Percentiles rank a stretch among this genome's conserved stretches.
These are phyloP conservation scores for Ramichloridium luteum DNA, from an alignment of 2,329 filamentous ascomycete genomes.

Conservation along the genomic window DNA sequence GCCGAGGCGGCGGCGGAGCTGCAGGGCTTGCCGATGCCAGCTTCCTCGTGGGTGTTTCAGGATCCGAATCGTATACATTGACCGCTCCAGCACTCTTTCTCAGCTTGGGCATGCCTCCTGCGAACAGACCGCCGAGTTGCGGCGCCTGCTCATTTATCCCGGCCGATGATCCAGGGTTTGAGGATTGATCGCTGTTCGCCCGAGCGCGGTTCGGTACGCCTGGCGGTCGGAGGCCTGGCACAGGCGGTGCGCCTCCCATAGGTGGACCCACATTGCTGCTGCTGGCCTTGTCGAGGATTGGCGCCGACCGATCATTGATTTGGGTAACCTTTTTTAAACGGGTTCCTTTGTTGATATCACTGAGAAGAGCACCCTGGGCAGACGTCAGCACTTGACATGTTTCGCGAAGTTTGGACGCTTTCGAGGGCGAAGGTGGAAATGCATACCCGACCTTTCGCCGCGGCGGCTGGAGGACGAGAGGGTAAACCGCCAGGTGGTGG, in stretches of 20 bases:
- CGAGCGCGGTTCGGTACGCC: slow-evolving; percentile 57
- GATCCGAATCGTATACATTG: slow-evolving; percentile 55
- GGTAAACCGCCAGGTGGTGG: slow-evolving; percentile 46
- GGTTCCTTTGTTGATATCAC: slow-evolving; percentile 74
- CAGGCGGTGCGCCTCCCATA: slow-evolving; percentile 64
- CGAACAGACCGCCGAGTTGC: slow-evolving; percentile 78
- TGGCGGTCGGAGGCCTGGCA: slow-evolving; percentile 65
- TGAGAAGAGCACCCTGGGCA: slow-evolving; percentile 65
- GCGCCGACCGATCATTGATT: slow-evolving; percentile 86
- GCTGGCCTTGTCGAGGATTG: slow-evolving; percentile 46
- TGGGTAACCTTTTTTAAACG: slow-evolving; percentile 67
- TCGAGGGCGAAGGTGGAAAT: too few species aligned
- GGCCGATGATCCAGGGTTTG: slow-evolving; percentile 32
- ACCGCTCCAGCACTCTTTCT: slow-evolving; percentile 63
- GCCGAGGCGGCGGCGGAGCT: slow-evolving; percentile 31
- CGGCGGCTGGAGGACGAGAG: slow-evolving; percentile 43
- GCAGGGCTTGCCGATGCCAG: slow-evolving; percentile 32
- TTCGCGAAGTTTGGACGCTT: background rate
- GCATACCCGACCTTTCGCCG: slow-evolving; percentile 51
- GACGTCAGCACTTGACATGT: slow-evolving; percentile 2
- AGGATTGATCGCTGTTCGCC: slow-evolving; percentile 68
- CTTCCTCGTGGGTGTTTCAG: slow-evolving; percentile 44
- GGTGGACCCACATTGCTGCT: slow-evolving; percentile 42
- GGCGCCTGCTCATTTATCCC: slow-evolving; percentile 49
- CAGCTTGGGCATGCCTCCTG: slow-evolving; percentile 89